Evolutionary conservation across 306 rosid genomes (phyloP), one percentile per base, ranked within the genome.

Genomic region (Trichosanthes truncata): DNA sequence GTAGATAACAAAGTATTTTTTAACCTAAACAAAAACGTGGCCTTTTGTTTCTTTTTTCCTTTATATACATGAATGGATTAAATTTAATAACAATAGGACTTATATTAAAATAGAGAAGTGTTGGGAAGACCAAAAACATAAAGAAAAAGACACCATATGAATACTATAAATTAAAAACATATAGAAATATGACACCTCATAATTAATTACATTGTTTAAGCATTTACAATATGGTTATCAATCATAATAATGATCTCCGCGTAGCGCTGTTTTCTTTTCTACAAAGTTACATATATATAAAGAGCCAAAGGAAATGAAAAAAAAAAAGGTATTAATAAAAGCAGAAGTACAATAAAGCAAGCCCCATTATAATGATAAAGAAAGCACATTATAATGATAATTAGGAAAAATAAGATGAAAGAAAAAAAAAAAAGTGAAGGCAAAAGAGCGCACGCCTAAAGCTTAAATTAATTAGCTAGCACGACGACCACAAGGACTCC

Each of bases 401-500:
- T 79, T 87, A 82, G 83, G 60, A 38, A 77, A 84, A 75, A 40
- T 78, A 80, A 75, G 25, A 65, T 79, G 40, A 46, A 79, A 80
- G 51, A 74, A 81, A 53, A 80, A 56, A 74, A 81, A 53, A 35
- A 80, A 76, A 71, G 76, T n/a, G 65, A 73, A 77, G 78, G 84
- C 82, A 74, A 15, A 31, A 9, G 17, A 29, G 31, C 29, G 63
- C 79, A 31, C 46, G 48, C 33, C 48, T 75, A 52, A 75, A 35
- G 59, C 78, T 75, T 75, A 51, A 53, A 75, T 31, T 46, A 74
- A 51, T 26, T 83, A 80, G 72, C 80, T 86, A 93, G 87, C 87
- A 90, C 29, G 96, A 90, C 43, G 96, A 94, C 97, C 96, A 89
- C 82, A 94, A 82, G 59, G 94, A 89, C 81, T 93, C 88, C 0